Evolutionary conservation across 1,139 yeast species (phyloP), one percentile per base, ranked within the genome.

Genomic region (Sugiyamaella neomexicana): DNA sequence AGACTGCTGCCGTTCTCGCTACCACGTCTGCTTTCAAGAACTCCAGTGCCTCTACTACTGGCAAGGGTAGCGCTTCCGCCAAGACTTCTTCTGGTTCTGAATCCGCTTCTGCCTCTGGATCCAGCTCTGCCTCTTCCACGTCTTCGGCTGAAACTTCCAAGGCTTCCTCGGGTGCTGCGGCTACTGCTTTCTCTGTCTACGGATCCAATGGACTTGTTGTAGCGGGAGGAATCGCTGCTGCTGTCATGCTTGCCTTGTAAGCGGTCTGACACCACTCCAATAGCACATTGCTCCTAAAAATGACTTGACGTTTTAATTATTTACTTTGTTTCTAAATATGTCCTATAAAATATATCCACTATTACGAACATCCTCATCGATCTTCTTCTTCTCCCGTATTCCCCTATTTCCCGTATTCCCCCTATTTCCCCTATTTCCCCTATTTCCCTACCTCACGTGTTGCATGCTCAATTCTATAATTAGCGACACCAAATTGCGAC

Each of bases 171-270:
- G 40, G 56, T n/a, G 31, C 54, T 38, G 52, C 62, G 39, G 56
- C 58, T 56, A 56, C 53, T 44, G n/a, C n/a, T n/a, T n/a, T n/a
- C n/a, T n/a, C n/a, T n/a, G n/a, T n/a, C n/a, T 57, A 54, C 39
- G 51, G 56, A 37, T 39, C 56, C 41, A 57, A 55, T 54, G 40
- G 60, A 41, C 46, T 52, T 39, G 61, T 57, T 37, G 56, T 64
- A 45, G 61, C 59, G 42, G 68, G 60, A 40, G 51, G 57, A 39
- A 40, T 57, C 44, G 59, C 57, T 55, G 43, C 62, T 46, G 48
- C 53, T 46, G 48, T 52, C 45, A 60, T 58, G 40, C 49, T 61
- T 52, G 65, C 66, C 42, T 56, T 65, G 34, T 58, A 61, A 57
- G 37, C 40, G 16, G 29, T n/a, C n/a, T n/a, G 5, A 17, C 6